phyloP scores from a whole-genome alignment of 1,284 basidiomycete genomes.

The Ustilago loliicola region DNA sequence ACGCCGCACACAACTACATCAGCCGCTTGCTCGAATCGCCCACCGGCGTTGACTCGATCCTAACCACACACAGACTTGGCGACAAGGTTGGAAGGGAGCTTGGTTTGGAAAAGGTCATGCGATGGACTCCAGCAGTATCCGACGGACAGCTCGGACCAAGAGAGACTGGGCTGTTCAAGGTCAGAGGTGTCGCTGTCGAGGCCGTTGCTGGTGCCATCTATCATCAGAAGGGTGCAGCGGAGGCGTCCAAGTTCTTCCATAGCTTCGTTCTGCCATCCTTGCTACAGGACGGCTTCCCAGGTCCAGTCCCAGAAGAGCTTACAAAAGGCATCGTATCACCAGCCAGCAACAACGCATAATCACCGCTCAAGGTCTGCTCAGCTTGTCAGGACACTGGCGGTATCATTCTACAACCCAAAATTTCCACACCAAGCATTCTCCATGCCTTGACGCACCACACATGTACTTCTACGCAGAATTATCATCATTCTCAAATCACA shows the following conservation, averaged over 20 bases:
- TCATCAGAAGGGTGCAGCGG: constrained; percentile 53
- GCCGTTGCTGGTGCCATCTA: constrained; percentile 69
- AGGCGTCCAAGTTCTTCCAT: constrained; percentile 42
- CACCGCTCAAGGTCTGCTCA: neutral
- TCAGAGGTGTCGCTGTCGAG: constrained; percentile 68
- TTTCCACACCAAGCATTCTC: constrained; percentile 13
- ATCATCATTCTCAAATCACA: constrained; percentile 6
- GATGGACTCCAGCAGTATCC: constrained; percentile 65
- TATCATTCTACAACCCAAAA: neutral
- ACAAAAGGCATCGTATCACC: constrained; percentile 17
- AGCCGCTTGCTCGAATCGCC: constrained; percentile 49
- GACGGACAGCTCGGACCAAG: constrained; percentile 55
- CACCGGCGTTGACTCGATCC: constrained; percentile 46
- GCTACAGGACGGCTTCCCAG: constrained; percentile 40
- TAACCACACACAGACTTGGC: constrained; percentile 63
- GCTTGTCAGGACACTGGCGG: neutral
- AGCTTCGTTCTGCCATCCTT: constrained; percentile 31
- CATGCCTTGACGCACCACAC: constrained; percentile 22
- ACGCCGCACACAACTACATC: constrained; percentile 39
- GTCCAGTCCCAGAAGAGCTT: constrained; percentile 34
- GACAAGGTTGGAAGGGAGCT: constrained; percentile 59
- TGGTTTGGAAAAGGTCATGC: constrained; percentile 68
- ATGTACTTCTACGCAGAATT: constrained; percentile 43
- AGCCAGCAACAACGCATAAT: constrained; percentile 12
- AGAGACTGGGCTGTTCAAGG: constrained; percentile 67